Evolutionary conservation across 345 rosid species (phyloP).

Genomic region (Excoecaria cochinchinensis): DNA sequence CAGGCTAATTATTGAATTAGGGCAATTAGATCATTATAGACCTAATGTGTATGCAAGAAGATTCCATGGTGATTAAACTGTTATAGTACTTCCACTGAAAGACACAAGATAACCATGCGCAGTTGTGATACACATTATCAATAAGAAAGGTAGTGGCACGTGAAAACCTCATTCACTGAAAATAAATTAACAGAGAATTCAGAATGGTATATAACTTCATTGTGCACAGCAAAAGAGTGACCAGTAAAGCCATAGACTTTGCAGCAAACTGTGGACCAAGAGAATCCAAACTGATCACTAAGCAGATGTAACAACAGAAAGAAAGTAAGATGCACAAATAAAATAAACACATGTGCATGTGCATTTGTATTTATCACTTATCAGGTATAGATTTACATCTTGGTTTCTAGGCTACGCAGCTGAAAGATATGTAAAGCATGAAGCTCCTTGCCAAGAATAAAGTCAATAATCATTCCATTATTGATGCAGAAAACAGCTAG

Average conservation of each 20-base stretch:
- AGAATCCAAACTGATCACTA: neutral
- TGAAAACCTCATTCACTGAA: neutral
- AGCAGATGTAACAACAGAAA: neutral
- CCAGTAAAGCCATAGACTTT: neutral
- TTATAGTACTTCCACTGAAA: neutral
- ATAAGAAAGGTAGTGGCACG: neutral
- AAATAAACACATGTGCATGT: neutral
- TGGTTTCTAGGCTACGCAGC: neutral
- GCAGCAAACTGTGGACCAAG: neutral
- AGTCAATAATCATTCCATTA: no score
- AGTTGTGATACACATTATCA: neutral
- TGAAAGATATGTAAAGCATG: neutral
- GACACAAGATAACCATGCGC: neutral
- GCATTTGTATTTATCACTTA: neutral
- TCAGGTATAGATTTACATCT: neutral
- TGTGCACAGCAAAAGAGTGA: neutral
- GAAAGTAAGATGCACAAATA: neutral
- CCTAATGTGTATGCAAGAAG: neutral
- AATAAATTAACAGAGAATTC: neutral
- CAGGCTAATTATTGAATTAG: neutral
- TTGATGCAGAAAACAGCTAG: no score
- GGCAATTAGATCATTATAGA: neutral
- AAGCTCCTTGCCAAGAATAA: no score
- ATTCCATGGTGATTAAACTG: neutral
- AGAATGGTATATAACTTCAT: neutral